Percentiles rank a stretch among this genome's conserved stretches.
These are phyloP conservation scores for Sisymbrium altissimum DNA, from an alignment of 345 rosid genomes.

Conservation along the genomic window DNA sequence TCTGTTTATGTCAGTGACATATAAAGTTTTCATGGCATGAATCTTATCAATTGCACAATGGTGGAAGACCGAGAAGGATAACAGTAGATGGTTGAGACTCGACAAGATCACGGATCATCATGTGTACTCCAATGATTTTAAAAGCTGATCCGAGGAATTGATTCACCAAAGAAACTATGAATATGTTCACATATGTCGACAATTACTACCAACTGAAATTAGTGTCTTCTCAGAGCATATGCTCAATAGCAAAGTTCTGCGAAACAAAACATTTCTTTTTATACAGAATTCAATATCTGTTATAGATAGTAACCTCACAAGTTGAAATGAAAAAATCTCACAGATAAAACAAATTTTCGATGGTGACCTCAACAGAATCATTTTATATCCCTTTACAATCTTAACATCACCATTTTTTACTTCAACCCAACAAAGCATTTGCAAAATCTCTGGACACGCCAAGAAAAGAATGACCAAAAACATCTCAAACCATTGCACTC, in stretches of 20 bases:
- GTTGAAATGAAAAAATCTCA: background rate
- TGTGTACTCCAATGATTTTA: no score
- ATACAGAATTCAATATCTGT: background rate
- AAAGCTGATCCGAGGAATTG: background rate
- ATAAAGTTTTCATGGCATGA: background rate
- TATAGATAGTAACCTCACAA: background rate
- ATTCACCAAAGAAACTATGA: no score
- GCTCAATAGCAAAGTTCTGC: background rate
- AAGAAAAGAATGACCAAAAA: background rate
- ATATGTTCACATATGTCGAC: no score
- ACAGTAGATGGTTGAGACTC: background rate
- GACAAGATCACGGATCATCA: background rate
- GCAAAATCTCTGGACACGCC: background rate
- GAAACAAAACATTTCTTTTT: background rate
- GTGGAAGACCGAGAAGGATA: background rate
- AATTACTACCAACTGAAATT: no score
- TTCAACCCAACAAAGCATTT: background rate
- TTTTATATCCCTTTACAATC: background rate
- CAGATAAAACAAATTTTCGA: background rate
- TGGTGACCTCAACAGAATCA: background rate
- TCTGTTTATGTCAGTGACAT: background rate
- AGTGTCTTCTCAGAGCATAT: no score
- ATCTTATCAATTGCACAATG: background rate
- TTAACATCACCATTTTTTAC: background rate
- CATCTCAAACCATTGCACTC: background rate